Evolutionary conservation across 768 basidiomycete species (phyloP).

Genomic region (Steccherinum ochraceum): DNA sequence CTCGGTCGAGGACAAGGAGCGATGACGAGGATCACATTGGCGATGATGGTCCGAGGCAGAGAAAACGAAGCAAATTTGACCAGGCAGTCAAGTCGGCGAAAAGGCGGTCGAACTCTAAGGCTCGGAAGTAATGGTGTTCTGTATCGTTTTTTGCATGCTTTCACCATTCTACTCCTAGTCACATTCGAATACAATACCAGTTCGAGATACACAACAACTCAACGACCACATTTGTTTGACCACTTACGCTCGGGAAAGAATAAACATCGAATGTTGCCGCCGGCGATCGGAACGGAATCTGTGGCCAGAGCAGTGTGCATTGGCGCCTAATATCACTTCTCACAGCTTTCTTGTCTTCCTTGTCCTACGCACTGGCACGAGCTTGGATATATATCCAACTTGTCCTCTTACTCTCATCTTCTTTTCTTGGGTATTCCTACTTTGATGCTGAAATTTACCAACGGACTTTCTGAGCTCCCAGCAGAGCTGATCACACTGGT

Average conservation of each 20-base stretch:
- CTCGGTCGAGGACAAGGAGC: constrained; percentile 43
- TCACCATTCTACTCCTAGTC: background rate
- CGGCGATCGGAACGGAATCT: no score
- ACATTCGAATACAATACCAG: background rate
- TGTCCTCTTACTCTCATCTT: no score
- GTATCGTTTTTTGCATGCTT: background rate
- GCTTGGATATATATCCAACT: no score
- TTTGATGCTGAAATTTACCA: background rate
- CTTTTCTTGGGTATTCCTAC: no score
- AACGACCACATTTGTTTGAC: no score
- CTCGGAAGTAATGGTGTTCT: constrained; percentile 1
- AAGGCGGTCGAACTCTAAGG: constrained; percentile 19
- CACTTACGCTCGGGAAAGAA: no score
- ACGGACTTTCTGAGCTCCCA: background rate
- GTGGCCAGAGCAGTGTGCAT: no score
- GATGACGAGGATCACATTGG: constrained; percentile 18
- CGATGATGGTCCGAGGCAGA: constrained; percentile 25
- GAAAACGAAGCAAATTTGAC: constrained; percentile 38
- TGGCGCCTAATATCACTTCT: no score
- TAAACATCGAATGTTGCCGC: no score
- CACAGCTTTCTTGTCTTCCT: no score
- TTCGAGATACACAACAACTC: no score
- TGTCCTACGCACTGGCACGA: no score
- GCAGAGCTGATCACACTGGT: background rate
- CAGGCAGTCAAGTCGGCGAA: constrained; percentile 33